Conservation (phyloP, 345 rosid genomes). For the Erucastrum elatum region DNA sequence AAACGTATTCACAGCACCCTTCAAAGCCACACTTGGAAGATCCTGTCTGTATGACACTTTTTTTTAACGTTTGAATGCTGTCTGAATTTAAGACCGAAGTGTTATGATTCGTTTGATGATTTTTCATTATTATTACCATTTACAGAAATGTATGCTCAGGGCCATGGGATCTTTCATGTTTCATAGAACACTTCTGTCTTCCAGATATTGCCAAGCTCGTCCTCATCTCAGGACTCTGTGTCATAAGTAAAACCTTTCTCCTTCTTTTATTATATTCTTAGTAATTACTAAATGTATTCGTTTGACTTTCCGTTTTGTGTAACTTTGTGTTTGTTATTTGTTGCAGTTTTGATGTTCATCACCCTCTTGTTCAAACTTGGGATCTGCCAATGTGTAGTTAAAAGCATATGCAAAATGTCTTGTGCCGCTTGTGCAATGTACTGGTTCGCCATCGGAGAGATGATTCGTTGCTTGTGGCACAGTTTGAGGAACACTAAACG, state of each 20-base stretch:
- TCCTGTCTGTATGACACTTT: conserved; percentile 49
- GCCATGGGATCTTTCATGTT: conserved; percentile 71
- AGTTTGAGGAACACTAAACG: conserved; percentile 49
- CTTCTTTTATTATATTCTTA: neutral
- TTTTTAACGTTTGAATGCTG: neutral
- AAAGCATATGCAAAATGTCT: conserved; percentile 73
- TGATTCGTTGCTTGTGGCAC: conserved; percentile 53
- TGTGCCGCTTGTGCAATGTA: conserved; percentile 60
- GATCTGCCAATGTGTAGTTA: conserved; percentile 64
- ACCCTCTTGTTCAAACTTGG: conserved; percentile 70
- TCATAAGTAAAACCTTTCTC: conserved; percentile 45
- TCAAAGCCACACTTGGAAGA: conserved; percentile 56
- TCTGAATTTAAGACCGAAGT: neutral
- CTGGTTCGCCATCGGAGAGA: conserved; percentile 53
- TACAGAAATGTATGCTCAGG: conserved; percentile 69
- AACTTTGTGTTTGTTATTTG: neutral
- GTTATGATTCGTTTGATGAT: neutral
- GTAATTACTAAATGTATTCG: neutral
- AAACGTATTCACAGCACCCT: conserved; percentile 55
- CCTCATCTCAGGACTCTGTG: conserved; percentile 58
- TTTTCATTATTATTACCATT: neutral
- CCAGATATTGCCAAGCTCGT: conserved; percentile 59
- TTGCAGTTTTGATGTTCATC: conserved; percentile 65
- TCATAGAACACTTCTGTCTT: conserved; percentile 72
- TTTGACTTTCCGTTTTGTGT: neutral